Percentiles rank a stretch among this genome's conserved stretches.
Evolutionary conservation across 192 early-diverging fungal species (phyloP).

Genomic region (Jimgerdemannia lactiflua): DNA sequence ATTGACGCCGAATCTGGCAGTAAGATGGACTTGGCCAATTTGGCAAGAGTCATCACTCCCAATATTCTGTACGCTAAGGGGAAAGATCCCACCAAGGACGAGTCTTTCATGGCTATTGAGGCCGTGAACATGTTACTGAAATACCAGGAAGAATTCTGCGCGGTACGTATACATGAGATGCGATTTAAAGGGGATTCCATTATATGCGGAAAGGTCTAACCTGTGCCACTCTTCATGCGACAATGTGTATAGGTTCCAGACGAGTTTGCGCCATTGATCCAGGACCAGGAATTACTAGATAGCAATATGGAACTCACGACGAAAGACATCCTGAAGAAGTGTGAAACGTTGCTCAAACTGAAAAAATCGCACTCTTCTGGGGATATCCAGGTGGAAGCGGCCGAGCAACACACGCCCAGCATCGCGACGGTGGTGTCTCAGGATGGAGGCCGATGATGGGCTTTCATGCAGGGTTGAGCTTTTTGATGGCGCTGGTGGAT

Average conservation of each 20-base stretch:
- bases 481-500: too few relatives aligned
- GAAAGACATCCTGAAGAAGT: slow-evolving; percentile 52
- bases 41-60: slow-evolving; percentile 93
- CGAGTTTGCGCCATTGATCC: slow-evolving; percentile 48
- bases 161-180: slow-evolving; percentile 35
- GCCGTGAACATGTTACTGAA: slow-evolving; percentile 66
- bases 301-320: slow-evolving; percentile 46
- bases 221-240: too few relatives aligned
- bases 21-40: slow-evolving; percentile 90
- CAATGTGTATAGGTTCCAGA: slow-evolving; percentile 40
- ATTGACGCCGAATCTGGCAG: slow-evolving; percentile 73
- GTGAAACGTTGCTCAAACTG: slow-evolving; percentile 46
- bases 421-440: too few relatives aligned
- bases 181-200: too few relatives aligned
- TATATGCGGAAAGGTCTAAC: too few relatives aligned
- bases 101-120: slow-evolving; percentile 67
- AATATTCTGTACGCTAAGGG: slow-evolving; percentile 87
- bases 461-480: too few relatives aligned
- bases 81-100: slow-evolving; percentile 76
- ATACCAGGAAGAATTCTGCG: slow-evolving; percentile 63
- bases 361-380: slow-evolving; percentile 38
- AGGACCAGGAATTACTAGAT: neutral
- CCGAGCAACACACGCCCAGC: too few relatives aligned
- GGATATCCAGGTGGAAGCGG: neutral
- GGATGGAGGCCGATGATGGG: too few relatives aligned